These are phyloP conservation scores for Calendula officinalis DNA, from an alignment of 129 eudicot genomes.

Conservation along the genomic window DNA sequence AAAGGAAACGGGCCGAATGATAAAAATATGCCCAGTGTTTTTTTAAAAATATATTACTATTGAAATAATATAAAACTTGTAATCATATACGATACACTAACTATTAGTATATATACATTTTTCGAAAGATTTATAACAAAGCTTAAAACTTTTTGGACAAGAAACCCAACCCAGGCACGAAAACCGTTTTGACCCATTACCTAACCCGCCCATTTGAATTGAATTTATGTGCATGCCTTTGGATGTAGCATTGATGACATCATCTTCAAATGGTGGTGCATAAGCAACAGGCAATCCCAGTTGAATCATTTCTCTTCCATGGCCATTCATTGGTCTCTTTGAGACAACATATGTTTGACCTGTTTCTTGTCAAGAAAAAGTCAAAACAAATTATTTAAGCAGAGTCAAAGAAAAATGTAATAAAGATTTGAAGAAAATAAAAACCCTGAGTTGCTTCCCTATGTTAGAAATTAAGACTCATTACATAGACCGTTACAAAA, in stretches of 20 bases:
- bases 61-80: too few species aligned
- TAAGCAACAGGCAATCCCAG: conserved; percentile 58
- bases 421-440: too few species aligned
- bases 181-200: neutral
- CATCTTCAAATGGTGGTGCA: conserved; percentile 19
- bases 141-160: too few species aligned
- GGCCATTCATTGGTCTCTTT: conserved; percentile 68
- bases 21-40: too few species aligned
- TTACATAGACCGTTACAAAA: too few species aligned
- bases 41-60: too few species aligned
- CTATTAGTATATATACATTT: too few species aligned
- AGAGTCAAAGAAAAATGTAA: neutral
- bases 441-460: too few species aligned
- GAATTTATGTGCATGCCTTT: conserved; percentile 40
- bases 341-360: conserved; percentile 54
- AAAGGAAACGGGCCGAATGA: too few species aligned
- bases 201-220: neutral
- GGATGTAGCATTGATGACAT: conserved; percentile 27
- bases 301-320: conserved; percentile 74
- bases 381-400: neutral
- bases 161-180: neutral
- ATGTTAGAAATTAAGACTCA: too few species aligned
- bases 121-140: too few species aligned
- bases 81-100: too few species aligned
- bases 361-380: conserved; percentile 25